Conservation (phyloP, 2,329 filamentous ascomycete species). For the Colletotrichum spaethianum region DNA sequence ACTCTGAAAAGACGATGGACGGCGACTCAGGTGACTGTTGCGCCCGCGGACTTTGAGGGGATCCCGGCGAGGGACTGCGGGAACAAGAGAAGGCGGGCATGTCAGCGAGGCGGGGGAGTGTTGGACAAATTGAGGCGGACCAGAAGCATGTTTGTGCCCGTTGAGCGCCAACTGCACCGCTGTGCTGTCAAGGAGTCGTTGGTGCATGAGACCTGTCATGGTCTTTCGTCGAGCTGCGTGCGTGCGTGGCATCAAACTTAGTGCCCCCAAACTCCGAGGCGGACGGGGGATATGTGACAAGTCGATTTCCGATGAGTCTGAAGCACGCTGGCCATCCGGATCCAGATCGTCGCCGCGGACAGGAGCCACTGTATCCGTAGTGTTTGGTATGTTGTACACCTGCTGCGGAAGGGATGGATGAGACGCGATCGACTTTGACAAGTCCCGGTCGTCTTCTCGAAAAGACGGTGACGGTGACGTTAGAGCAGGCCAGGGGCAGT, state of each 20-base stretch:
- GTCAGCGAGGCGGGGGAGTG: neutral
- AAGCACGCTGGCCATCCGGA: constrained; percentile 23
- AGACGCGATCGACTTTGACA: constrained; percentile 31
- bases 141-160: constrained; percentile 17
- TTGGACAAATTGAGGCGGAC: neutral
- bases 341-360: constrained; percentile 28
- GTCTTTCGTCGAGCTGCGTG: neutral
- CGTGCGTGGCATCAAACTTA: neutral
- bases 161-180: constrained; percentile 37
- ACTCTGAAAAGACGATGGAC: neutral
- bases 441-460: constrained; percentile 31
- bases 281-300: constrained; percentile 19
- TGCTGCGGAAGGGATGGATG: constrained; percentile 13
- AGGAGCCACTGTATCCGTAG: neutral
- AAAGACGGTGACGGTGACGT: constrained; percentile 42
- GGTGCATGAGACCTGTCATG: constrained; percentile 22
- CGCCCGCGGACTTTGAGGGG: neutral
- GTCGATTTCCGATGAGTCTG: constrained; percentile 27
- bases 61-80: neutral
- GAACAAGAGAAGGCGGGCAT: neutral
- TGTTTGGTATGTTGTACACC: neutral
- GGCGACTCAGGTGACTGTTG: neutral
- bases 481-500: constrained; percentile 28
- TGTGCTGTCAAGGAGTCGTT: constrained; percentile 34
- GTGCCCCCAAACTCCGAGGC: neutral